Conservation (phyloP, 202 grass and related monocot species). For the Tripidium arundinaceum region DNA sequence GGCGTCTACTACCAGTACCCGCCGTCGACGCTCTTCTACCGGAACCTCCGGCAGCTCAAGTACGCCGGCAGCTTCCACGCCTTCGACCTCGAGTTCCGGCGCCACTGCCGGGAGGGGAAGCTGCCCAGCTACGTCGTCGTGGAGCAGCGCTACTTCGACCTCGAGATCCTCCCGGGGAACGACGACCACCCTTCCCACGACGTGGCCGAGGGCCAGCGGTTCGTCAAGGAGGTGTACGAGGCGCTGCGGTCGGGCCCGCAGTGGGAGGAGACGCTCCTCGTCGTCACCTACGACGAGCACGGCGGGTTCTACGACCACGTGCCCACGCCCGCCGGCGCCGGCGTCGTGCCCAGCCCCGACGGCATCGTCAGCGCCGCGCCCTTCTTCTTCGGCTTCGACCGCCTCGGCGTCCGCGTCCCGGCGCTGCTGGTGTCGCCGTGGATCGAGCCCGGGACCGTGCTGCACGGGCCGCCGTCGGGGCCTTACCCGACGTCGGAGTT, state of each 20-base stretch:
- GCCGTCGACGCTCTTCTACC: no score
- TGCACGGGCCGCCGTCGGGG: constrained; percentile 45
- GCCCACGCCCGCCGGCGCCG: constrained; percentile 42
- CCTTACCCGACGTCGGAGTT: constrained; percentile 58
- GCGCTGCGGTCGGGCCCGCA: constrained; percentile 59
- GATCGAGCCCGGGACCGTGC: constrained; percentile 69
- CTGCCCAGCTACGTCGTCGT: no score
- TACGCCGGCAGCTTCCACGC: no score
- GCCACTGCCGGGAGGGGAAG: no score
- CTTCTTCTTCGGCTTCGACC: constrained; percentile 75
- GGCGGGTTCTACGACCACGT: constrained; percentile 91
- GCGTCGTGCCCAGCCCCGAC: constrained; percentile 65
- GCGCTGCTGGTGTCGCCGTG: constrained; percentile 72
- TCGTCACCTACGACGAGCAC: constrained; percentile 89
- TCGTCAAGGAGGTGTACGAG: constrained; percentile 80
- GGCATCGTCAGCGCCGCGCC: constrained; percentile 46
- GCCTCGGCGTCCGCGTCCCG: constrained; percentile 84
- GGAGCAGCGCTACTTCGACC: no score
- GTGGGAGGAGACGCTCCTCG: constrained; percentile 65
- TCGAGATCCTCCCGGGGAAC: no score
- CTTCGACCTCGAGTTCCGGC: no score
- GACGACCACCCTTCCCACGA: constrained; percentile 91
- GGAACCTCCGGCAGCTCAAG: no score
- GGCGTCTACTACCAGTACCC: no score
- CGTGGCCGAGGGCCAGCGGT: constrained; percentile 64